Percentiles rank a stretch among this genome's conserved stretches.
Conservation (phyloP, 495 filamentous ascomycete species). For the Lasiosphaeria hispida region DNA sequence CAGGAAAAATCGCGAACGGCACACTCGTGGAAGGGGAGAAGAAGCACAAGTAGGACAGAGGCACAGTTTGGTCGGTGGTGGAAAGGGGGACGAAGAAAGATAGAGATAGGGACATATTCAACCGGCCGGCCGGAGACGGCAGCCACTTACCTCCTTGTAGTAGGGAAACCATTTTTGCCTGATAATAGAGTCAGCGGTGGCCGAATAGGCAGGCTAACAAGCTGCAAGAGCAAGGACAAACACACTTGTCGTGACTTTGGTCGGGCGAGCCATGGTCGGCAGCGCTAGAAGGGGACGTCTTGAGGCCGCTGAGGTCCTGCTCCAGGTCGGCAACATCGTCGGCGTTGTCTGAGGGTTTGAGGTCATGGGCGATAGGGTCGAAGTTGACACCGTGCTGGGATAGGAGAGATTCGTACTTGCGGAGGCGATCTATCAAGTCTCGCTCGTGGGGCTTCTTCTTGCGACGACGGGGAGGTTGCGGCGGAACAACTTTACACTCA, state of each 20-base stretch:
- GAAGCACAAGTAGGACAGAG: neutral
- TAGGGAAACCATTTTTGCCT: slow-evolving; percentile 42
- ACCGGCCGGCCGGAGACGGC: neutral
- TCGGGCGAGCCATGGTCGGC: slow-evolving; percentile 33
- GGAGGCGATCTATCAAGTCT: slow-evolving; percentile 51
- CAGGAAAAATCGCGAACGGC: neutral
- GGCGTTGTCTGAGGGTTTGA: slow-evolving; percentile 40
- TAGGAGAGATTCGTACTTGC: slow-evolving; percentile 54
- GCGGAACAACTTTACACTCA: slow-evolving; percentile 60
- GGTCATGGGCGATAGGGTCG: slow-evolving; percentile 41
- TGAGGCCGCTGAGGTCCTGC: slow-evolving; percentile 42
- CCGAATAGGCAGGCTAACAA: neutral
- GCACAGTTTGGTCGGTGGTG: neutral
- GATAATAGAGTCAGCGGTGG: neutral
- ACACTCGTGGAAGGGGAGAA: neutral
- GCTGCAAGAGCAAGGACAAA: slow-evolving; percentile 4
- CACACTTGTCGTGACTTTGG: slow-evolving; percentile 32
- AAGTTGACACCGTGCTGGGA: slow-evolving; percentile 51
- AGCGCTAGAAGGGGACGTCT: slow-evolving; percentile 35
- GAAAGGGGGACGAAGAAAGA: neutral
- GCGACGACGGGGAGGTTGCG: slow-evolving; percentile 55
- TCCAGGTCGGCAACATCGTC: slow-evolving; percentile 52
- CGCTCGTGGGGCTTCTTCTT: slow-evolving; percentile 55
- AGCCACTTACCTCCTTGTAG: slow-evolving; percentile 40
- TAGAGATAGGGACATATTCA: neutral